phyloP scores from a whole-genome alignment of 768 basidiomycete species.

The Ephemerocybe angulata region DNA sequence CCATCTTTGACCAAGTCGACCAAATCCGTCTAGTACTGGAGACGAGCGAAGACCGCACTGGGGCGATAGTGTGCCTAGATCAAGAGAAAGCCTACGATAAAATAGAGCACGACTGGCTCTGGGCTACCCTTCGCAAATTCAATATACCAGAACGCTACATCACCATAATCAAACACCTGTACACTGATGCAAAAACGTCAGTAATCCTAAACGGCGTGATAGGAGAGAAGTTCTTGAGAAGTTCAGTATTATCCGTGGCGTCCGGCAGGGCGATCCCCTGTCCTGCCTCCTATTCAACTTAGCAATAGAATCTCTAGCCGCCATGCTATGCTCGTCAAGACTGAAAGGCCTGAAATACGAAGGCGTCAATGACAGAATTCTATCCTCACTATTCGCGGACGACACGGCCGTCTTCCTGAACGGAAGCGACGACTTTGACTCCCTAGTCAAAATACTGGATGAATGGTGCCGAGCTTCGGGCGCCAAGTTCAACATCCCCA shows the following conservation, averaged over 20 bases:
- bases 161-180: constrained; percentile 26
- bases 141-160: constrained; percentile 26
- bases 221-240: too few species aligned
- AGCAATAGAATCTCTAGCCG: too few species aligned
- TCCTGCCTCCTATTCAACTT: too few species aligned
- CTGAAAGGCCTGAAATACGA: constrained; percentile 22
- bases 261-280: constrained; percentile 35
- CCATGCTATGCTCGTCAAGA: too few species aligned
- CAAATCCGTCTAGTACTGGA: constrained; percentile 22
- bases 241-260: constrained; percentile 26
- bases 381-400: constrained; percentile 34
- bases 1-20: constrained; percentile 29
- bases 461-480: constrained; percentile 38
- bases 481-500: constrained; percentile 38
- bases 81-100: too few species aligned
- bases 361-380: not conserved
- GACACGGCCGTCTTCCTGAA: constrained; percentile 36
- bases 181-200: constrained; percentile 22
- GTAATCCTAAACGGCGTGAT: constrained; percentile 31
- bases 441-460: constrained; percentile 24
- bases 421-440: constrained; percentile 21
- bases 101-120: constrained; percentile 31
- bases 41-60: constrained; percentile 15
- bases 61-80: constrained; percentile 26
- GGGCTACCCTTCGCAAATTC: constrained; percentile 19